A percentile compares a stretch with the other conserved stretches of the same genome.
Conservation (phyloP, 257 asterid species). For the Forsythia suspensa region DNA sequence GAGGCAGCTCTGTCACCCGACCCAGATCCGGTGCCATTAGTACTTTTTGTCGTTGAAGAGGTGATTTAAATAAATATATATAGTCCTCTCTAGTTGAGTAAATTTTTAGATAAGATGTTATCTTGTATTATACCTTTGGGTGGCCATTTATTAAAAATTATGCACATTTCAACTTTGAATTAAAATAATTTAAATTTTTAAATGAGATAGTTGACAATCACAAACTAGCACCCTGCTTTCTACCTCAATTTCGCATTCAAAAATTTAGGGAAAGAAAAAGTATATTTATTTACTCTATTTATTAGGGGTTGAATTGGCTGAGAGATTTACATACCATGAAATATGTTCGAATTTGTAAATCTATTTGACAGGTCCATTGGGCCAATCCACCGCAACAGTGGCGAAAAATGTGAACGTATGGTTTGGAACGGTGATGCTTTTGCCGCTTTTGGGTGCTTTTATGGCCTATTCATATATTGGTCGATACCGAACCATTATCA, state of each 20-base stretch:
- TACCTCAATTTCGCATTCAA: not conserved
- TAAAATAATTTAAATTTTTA: too few relatives aligned
- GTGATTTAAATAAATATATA: too few relatives aligned
- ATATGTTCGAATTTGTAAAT: conserved; percentile 33
- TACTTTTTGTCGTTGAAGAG: not conserved
- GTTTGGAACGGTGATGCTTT: conserved; percentile 26
- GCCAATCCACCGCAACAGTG: conserved; percentile 35
- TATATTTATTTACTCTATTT: not conserved
- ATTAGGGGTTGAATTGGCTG: conserved; percentile 28
- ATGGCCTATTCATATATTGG: conserved; percentile 36
- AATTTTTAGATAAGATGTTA: too few relatives aligned
- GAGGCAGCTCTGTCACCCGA: conserved; percentile 24
- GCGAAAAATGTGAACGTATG: conserved; percentile 33
- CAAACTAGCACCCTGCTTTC: too few relatives aligned
- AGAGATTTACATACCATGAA: conserved; percentile 30
- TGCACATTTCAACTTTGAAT: too few relatives aligned
- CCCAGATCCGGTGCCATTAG: conserved; percentile 35
- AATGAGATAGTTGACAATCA: too few relatives aligned
- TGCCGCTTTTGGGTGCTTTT: conserved; percentile 38
- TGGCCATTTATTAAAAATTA: too few relatives aligned
- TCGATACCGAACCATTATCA: conserved; percentile 12
- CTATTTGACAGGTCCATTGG: conserved; percentile 35
- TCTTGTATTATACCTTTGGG: too few relatives aligned
- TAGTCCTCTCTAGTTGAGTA: too few relatives aligned
- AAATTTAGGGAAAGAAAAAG: too few relatives aligned